Evolutionary conservation across 202 grass and related monocot genomes (phyloP).

Genomic region (Setaria italica): DNA sequence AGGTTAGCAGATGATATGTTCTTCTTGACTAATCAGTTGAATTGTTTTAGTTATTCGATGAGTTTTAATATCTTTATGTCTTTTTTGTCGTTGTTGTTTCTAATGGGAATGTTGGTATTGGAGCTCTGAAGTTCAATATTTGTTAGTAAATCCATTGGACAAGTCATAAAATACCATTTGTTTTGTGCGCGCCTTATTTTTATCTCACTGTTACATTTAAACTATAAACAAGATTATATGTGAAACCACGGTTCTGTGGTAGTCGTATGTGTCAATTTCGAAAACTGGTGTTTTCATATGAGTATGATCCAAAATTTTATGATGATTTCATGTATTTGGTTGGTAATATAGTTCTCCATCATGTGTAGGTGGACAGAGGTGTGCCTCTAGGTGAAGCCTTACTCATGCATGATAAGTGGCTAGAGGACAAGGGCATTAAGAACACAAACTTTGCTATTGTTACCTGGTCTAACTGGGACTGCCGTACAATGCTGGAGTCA

Average conservation of each 20-base stretch:
- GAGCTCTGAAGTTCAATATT: constrained; percentile 9
- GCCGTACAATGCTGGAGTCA: constrained; percentile 93
- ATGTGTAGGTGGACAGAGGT: constrained; percentile 91
- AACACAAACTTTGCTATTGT: constrained; percentile 96
- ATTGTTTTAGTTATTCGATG: neutral
- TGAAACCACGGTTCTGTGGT: constrained; percentile 10
- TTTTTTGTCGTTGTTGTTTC: constrained; percentile 7
- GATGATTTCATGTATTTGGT: constrained; percentile 13
- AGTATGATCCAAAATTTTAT: neutral
- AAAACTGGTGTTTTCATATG: neutral
- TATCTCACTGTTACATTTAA: constrained; percentile 25
- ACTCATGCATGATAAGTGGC: constrained; percentile 99
- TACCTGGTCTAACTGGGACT: constrained; percentile 99
- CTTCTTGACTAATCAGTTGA: neutral
- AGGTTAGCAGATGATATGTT: constrained; percentile 19
- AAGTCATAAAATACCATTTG: neutral
- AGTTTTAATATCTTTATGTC: neutral
- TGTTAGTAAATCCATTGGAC: constrained; percentile 17
- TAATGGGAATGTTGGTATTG: neutral
- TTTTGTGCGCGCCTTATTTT: neutral
- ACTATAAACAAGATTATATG: neutral
- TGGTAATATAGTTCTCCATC: constrained; percentile 20
- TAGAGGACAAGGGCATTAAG: constrained; percentile 97
- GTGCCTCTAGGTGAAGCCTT: constrained; percentile 94
- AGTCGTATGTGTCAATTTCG: constrained; percentile 17